These are phyloP conservation scores for Erysiphe pulchra DNA, from an alignment of 2,329 filamentous ascomycete species.

Conservation along the genomic window DNA sequence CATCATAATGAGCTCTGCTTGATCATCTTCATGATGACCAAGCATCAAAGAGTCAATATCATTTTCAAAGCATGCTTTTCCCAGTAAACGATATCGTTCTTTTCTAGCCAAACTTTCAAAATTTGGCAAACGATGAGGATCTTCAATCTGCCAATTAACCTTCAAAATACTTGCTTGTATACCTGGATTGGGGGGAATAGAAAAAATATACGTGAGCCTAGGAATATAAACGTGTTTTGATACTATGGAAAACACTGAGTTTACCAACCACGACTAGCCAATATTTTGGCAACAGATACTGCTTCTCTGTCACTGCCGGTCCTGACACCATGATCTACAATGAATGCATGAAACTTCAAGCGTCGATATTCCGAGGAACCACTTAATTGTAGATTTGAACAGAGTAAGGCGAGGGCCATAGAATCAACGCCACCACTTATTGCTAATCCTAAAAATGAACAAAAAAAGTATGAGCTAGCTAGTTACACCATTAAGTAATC, in stretches of 20 bases:
- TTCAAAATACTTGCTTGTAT: constrained; percentile 10
- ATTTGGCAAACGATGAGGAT: constrained; percentile 25
- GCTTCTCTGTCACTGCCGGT: constrained; percentile 27
- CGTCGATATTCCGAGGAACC: constrained; percentile 16
- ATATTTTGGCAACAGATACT: constrained; percentile 16
- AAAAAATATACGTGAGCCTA: not conserved
- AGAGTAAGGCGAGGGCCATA: constrained; percentile 76
- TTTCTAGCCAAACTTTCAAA: constrained; percentile 56
- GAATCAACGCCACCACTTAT: constrained; percentile 88
- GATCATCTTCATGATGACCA: constrained; percentile 76
- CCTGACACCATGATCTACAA: constrained; percentile 33
- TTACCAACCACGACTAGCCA: constrained; percentile 7
- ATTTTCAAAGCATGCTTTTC: constrained; percentile 25
- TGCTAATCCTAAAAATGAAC: constrained; percentile 34
- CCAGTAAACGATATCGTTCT: constrained; percentile 48
- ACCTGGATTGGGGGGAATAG: constrained; percentile 5
- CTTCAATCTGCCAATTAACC: constrained; percentile 25
- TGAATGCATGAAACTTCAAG: constrained; percentile 19
- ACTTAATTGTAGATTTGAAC: constrained; percentile 18
- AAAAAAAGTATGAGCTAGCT: no score
- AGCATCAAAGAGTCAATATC: constrained; percentile 38
- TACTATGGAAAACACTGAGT: not conserved
- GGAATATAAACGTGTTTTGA: not conserved
- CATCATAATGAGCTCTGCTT: constrained; percentile 73
- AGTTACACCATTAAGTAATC: no score